Conservation (phyloP, 306 rosid genomes). For the Hylodesmum podocarpum region DNA sequence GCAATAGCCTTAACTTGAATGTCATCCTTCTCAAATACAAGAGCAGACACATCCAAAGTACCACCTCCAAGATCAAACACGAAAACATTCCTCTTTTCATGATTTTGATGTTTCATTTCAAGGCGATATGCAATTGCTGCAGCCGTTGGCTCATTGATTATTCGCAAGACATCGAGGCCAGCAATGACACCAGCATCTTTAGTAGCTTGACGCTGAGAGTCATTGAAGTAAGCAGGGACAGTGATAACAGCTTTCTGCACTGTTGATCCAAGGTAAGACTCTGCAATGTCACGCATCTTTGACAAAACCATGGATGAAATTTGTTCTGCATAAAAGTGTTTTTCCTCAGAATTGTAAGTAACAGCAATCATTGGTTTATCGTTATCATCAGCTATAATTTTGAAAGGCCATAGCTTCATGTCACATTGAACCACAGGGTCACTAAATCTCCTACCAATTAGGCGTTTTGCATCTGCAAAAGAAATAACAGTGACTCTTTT, state of each 20-base stretch:
- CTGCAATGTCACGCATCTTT: slow-evolving; percentile 60
- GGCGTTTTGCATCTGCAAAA: background rate
- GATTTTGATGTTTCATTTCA: background rate
- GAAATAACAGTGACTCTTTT: no score
- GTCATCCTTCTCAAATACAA: background rate
- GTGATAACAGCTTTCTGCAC: background rate
- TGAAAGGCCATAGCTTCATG: background rate
- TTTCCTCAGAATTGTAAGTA: slow-evolving; percentile 32
- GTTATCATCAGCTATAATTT: slow-evolving; percentile 11
- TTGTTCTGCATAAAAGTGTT: slow-evolving; percentile 39
- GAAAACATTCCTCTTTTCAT: background rate
- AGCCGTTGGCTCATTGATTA: slow-evolving; percentile 16
- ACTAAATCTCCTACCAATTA: background rate
- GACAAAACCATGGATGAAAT: slow-evolving; percentile 50
- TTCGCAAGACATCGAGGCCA: background rate
- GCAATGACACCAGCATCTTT: slow-evolving; percentile 17
- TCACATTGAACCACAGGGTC: background rate
- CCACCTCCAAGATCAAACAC: slow-evolving; percentile 27
- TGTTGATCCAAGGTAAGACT: slow-evolving; percentile 34
- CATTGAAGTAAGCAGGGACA: slow-evolving; percentile 28
- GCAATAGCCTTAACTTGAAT: background rate
- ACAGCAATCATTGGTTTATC: slow-evolving; percentile 47
- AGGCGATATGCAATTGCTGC: slow-evolving; percentile 27
- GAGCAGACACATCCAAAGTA: slow-evolving; percentile 26
- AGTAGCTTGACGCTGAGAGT: slow-evolving; percentile 6